These are phyloP conservation scores for Ceratonia siliqua DNA, from an alignment of 306 rosid species.

Conservation along the genomic window DNA sequence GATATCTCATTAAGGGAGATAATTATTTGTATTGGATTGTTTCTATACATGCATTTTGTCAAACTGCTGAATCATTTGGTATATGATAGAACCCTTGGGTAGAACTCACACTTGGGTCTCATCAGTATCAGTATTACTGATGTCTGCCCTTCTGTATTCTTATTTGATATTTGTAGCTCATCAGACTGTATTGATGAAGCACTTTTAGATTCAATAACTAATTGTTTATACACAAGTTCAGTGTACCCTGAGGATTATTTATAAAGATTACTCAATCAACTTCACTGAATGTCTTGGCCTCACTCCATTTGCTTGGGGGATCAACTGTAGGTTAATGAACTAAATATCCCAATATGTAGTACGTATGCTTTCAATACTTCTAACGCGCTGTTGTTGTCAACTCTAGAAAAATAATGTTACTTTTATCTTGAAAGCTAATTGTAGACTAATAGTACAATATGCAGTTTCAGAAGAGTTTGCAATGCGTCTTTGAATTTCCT, in stretches of 20 bases:
- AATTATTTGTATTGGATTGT: slow-evolving; percentile 13
- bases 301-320: slow-evolving; percentile 20
- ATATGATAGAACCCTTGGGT: too few relatives aligned
- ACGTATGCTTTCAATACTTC: slow-evolving; percentile 19
- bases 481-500: slow-evolving; percentile 1
- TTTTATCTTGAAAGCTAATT: slow-evolving; percentile 12
- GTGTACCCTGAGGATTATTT: background rate
- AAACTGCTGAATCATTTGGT: slow-evolving; percentile 20
- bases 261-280: slow-evolving; percentile 10
- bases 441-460: slow-evolving; percentile 1
- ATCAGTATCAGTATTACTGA: background rate
- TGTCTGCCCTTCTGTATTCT: background rate
- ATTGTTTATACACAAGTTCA: background rate
- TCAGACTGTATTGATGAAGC: slow-evolving; percentile 8
- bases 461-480: slow-evolving; percentile 4
- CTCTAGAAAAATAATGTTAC: background rate
- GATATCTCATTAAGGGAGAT: slow-evolving; percentile 1
- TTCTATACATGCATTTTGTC: background rate
- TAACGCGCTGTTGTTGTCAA: slow-evolving; percentile 8
- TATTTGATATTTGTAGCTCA: background rate
- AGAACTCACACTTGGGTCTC: too few relatives aligned
- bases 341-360: background rate
- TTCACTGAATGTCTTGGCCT: slow-evolving; percentile 2
- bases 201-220: background rate
- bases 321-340: slow-evolving; percentile 17